Conservation (phyloP, 2,329 filamentous ascomycete genomes). For the Metarhizium anisopliae region DNA sequence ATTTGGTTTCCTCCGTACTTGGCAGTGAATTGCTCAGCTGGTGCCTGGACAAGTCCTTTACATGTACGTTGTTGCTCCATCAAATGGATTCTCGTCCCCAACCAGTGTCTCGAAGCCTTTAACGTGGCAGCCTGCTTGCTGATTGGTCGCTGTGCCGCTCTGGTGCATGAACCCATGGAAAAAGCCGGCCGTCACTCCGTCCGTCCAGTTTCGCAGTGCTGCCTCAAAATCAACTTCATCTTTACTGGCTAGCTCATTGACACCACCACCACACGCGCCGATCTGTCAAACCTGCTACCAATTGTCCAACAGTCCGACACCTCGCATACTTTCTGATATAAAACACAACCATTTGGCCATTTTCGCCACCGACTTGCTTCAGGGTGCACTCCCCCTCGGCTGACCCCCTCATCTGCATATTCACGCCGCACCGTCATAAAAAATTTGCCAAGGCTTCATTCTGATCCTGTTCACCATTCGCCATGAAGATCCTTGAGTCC, state of each 20-base stretch:
- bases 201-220: neutral
- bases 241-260: neutral
- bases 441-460: neutral
- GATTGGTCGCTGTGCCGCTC: neutral
- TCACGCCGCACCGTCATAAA: neutral
- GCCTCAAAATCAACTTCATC: neutral
- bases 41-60: too few relatives aligned
- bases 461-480: slow-evolving; percentile 3
- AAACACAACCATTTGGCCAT: neutral
- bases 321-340: neutral
- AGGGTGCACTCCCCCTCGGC: neutral
- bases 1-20: too few relatives aligned
- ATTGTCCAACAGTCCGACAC: neutral
- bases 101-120: neutral
- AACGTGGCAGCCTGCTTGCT: neutral
- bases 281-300: too few relatives aligned
- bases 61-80: too few relatives aligned
- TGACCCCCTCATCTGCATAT: neutral
- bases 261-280: too few relatives aligned
- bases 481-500: slow-evolving; percentile 63
- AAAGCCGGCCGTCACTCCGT: neutral
- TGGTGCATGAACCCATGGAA: neutral
- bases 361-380: neutral
- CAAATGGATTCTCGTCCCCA: neutral
- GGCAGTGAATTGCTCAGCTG: too few relatives aligned